Evolutionary conservation across 139 green algal species (phyloP).

Genomic region (Diplosphaera chodatii): DNA sequence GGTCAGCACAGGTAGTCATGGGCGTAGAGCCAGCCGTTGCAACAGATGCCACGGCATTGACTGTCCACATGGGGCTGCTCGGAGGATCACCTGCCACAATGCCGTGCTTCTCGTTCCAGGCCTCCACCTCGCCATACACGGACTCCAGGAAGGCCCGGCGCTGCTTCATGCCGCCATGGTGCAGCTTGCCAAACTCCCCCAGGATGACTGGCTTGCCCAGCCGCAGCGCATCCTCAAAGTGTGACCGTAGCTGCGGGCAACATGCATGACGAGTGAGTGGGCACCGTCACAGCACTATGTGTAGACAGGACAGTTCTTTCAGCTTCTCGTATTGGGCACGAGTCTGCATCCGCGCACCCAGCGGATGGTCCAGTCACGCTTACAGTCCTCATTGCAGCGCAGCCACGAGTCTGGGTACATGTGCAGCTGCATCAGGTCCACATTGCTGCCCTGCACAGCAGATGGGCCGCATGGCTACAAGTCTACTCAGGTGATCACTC

Average conservation of each 20-base stretch:
- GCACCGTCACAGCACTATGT: too few relatives aligned
- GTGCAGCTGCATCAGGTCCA: background rate
- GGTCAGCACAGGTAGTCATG: too few relatives aligned
- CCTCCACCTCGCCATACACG: background rate
- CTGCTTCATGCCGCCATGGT: background rate
- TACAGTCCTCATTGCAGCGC: background rate
- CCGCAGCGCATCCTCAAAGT: slow-evolving; percentile 1
- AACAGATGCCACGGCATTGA: too few relatives aligned
- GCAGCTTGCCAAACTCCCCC: slow-evolving; percentile 23
- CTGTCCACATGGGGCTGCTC: too few relatives aligned
- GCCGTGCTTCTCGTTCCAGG: background rate
- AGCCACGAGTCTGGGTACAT: background rate
- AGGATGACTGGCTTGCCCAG: slow-evolving; percentile 27
- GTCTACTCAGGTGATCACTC: too few relatives aligned
- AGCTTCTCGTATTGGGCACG: too few relatives aligned
- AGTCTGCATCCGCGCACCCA: too few relatives aligned
- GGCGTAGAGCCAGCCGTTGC: too few relatives aligned
- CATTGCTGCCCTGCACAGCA: background rate
- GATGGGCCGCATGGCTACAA: too few relatives aligned
- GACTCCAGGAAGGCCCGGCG: background rate
- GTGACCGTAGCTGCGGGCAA: background rate
- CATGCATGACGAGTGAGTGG: too few relatives aligned
- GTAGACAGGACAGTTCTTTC: too few relatives aligned
- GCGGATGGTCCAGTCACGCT: background rate
- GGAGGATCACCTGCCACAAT: background rate